A percentile compares a stretch with the other conserved stretches of the same genome.
Evolutionary conservation across 305 asterid species (phyloP).

Genomic region (Euphrasia arctica): DNA sequence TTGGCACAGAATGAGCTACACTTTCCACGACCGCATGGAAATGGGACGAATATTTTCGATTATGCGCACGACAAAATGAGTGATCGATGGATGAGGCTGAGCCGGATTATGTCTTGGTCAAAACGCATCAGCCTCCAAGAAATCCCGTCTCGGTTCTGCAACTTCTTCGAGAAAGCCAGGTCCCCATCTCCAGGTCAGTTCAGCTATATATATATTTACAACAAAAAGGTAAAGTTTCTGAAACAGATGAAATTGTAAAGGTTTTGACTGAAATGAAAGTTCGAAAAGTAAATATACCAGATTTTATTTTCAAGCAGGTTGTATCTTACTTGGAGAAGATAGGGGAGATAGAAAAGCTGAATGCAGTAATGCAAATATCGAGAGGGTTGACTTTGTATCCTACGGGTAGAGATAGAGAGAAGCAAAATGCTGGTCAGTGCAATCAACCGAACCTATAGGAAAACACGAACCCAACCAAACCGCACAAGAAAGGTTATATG

Average conservation of each 20-base stretch:
- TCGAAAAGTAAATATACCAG: constrained; percentile 33
- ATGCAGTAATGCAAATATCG: constrained; percentile 38
- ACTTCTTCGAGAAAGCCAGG: constrained; percentile 41
- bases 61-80: constrained; percentile 49
- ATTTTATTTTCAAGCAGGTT: constrained; percentile 41
- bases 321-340: constrained; percentile 48
- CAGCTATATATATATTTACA: too few species aligned
- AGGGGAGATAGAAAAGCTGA: constrained; percentile 44
- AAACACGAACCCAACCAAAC: constrained; percentile 25
- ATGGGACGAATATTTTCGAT: constrained; percentile 39
- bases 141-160: constrained; percentile 51
- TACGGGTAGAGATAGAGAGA: constrained; percentile 21
- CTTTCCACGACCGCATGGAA: constrained; percentile 28
- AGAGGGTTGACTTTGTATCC: constrained; percentile 25
- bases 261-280: constrained; percentile 56
- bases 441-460: constrained; percentile 21
- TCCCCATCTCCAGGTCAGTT: constrained; percentile 73
- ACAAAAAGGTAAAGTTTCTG: constrained; percentile 41
- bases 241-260: constrained; percentile 51
- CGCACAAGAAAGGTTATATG: constrained; percentile 24
- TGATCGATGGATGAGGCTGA: constrained; percentile 51
- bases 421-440: constrained; percentile 21
- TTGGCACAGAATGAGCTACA: constrained; percentile 70
- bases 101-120: constrained; percentile 40
- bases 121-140: constrained; percentile 50